Evolutionary conservation across 371 early-diverging fungal species (phyloP).

Genomic region (Apophysomyces trapeziformis): DNA sequence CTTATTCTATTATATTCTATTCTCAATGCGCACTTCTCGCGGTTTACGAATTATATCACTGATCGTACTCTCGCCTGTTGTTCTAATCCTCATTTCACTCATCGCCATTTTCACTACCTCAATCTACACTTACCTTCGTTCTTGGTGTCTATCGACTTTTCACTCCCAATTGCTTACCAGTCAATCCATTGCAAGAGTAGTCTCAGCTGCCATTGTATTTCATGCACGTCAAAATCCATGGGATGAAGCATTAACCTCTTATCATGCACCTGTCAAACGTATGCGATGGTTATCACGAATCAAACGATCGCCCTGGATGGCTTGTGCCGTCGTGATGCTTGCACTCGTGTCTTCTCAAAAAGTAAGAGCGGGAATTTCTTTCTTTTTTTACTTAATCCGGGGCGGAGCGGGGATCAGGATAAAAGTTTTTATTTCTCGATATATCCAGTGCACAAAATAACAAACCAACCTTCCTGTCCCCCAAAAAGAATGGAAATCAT

Average conservation of each 20-base stretch:
- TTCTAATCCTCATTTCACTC: constrained; percentile 22
- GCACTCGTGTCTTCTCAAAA: constrained; percentile 11
- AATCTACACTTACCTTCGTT: constrained; percentile 16
- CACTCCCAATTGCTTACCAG: constrained; percentile 3
- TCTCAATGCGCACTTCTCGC: constrained; percentile 17
- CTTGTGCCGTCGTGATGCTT: constrained; percentile 8
- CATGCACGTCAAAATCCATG: not conserved
- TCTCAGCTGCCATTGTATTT: constrained; percentile 4
- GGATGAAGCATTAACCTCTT: not conserved
- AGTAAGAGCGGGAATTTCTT: not conserved
- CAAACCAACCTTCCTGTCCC: no score
- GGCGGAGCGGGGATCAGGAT: constrained; percentile 12
- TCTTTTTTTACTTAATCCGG: constrained; percentile 8
- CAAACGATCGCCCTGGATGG: constrained; percentile 16
- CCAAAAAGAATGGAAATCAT: not conserved
- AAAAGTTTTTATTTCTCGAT: not conserved
- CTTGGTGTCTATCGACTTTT: constrained; percentile 14
- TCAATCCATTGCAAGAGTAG: constrained; percentile 10
- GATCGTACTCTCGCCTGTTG: constrained; percentile 23
- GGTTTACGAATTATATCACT: constrained; percentile 22
- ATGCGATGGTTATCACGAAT: constrained; percentile 3
- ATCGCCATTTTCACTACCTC: constrained; percentile 15
- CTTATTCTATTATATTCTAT: not conserved
- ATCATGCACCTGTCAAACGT: constrained; percentile 8
- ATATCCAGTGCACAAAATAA: constrained; percentile 5